A percentile compares a stretch with the other conserved stretches of the same genome.
Conservation (phyloP, 257 asterid genomes). For the Jacaranda mimosifolia region DNA sequence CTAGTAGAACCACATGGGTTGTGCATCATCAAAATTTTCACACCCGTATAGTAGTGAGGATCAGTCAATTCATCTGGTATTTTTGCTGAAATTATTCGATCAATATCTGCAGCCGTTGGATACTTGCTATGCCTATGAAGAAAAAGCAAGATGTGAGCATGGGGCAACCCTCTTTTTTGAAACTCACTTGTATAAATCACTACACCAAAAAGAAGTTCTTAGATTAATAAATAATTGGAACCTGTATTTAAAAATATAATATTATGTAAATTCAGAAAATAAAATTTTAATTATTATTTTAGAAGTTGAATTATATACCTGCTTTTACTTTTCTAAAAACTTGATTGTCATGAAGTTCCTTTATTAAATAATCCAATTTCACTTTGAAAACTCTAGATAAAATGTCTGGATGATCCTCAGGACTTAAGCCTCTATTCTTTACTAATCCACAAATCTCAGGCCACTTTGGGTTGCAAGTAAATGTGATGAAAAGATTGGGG, state of each 20-base stretch:
- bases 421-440: not conserved
- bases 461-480: conserved; percentile 5
- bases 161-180: conserved; percentile 14
- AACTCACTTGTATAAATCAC: conserved; percentile 8
- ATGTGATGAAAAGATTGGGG: conserved; percentile 1
- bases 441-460: not conserved
- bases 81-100: not conserved
- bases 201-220: too few species aligned
- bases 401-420: conserved; percentile 15
- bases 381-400: conserved; percentile 13
- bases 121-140: not conserved
- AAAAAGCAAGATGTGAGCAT: conserved; percentile 8
- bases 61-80: not conserved
- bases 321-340: not conserved
- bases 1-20: not conserved
- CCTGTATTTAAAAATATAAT: too few species aligned
- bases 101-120: not conserved
- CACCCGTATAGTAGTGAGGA: not conserved
- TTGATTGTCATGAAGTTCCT: not conserved
- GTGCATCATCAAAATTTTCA: conserved; percentile 4
- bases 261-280: too few species aligned
- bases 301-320: not conserved
- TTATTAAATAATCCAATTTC: not conserved
- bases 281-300: too few species aligned
- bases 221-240: too few species aligned